These are phyloP conservation scores for Populus alba DNA, from an alignment of 345 rosid genomes.

Conservation along the genomic window DNA sequence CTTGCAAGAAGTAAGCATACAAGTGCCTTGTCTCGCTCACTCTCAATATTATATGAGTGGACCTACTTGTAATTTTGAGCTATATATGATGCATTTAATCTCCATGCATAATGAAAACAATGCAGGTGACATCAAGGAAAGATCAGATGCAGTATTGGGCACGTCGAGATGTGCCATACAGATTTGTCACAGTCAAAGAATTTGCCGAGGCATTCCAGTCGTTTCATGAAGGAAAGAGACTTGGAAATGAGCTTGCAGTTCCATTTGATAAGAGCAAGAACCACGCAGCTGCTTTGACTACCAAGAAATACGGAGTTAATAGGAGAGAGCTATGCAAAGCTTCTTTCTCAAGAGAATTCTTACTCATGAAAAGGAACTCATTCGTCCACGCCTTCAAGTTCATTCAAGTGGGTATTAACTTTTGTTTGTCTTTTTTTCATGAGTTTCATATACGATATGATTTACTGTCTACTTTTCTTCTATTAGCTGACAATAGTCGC, in stretches of 20 bases:
- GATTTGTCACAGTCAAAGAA: constrained; percentile 45
- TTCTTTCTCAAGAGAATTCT: constrained; percentile 45
- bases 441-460: not conserved
- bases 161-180: constrained; percentile 41
- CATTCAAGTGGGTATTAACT: constrained; percentile 39
- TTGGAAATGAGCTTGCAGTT: constrained; percentile 38
- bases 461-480: not conserved
- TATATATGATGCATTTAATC: too few relatives aligned
- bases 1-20: constrained; percentile 58
- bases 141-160: constrained; percentile 75
- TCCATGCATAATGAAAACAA: not conserved
- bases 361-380: constrained; percentile 64
- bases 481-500: constrained; percentile 34
- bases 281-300: constrained; percentile 60
- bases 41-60: too few relatives aligned
- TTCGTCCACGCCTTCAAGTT: constrained; percentile 55
- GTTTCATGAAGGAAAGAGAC: constrained; percentile 36
- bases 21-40: too few relatives aligned
- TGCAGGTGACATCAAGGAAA: constrained; percentile 69
- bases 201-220: constrained; percentile 54
- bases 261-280: constrained; percentile 49
- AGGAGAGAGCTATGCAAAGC: constrained; percentile 52
- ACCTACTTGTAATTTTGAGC: too few relatives aligned
- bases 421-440: not conserved
- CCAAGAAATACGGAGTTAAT: constrained; percentile 44